Conservation (phyloP, 2,329 filamentous ascomycete genomes). For the Fusarium nisikadoi region DNA sequence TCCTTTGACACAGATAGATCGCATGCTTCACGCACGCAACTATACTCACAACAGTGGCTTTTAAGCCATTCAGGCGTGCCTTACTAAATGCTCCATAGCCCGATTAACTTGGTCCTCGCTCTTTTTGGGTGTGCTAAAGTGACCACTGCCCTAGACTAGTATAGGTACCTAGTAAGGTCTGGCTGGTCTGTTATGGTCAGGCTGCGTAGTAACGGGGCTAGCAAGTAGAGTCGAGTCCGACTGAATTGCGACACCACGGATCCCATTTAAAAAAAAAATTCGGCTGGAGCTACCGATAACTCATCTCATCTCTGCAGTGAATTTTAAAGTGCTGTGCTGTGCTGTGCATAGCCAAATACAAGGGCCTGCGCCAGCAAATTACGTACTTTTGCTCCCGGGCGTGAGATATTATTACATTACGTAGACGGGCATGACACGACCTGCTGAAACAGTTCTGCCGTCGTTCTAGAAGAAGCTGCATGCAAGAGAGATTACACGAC, state of each 20-base stretch:
- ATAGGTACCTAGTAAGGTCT: not conserved
- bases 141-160: not conserved
- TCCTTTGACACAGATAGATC: not conserved
- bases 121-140: slow-evolving; percentile 7
- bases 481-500: slow-evolving; percentile 25
- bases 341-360: slow-evolving; percentile 14
- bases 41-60: not conserved
- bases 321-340: not conserved
- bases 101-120: not conserved
- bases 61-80: slow-evolving; percentile 22
- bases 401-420: slow-evolving; percentile 4
- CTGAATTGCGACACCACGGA: slow-evolving; percentile 25
- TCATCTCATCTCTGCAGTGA: slow-evolving; percentile 19
- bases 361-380: slow-evolving; percentile 34
- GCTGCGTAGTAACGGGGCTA: slow-evolving; percentile 18
- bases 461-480: slow-evolving; percentile 46
- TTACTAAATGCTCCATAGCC: slow-evolving; percentile 30
- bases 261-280: slow-evolving; percentile 8
- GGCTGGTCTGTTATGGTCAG: not conserved
- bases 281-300: slow-evolving; percentile 11
- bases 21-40: not conserved
- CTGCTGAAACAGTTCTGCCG: slow-evolving; percentile 44
- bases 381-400: slow-evolving; percentile 17
- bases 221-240: slow-evolving; percentile 11
- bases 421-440: not conserved